Base-by-base conservation (phyloP, 2,329 filamentous ascomycete species). In the Pyricularia sp. region DNA sequence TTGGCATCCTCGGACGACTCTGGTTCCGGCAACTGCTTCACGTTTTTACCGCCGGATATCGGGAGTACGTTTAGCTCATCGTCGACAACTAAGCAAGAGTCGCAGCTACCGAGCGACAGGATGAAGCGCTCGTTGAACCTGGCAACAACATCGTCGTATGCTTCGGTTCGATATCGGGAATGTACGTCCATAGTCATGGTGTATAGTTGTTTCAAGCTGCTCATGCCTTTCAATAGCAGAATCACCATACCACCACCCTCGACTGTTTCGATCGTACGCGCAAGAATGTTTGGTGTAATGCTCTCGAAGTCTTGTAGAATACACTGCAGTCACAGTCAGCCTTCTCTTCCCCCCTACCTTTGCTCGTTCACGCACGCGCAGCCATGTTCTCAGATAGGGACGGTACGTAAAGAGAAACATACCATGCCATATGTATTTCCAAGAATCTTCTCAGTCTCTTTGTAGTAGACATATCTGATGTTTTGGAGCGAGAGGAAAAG, bases 401-500 rank as follows among this genome's bases (percentile, higher is more conserved):
- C 19, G 40, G 40, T 49, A 62, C 60, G 30, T 2, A n/a, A 35
- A 9, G 10, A 19, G 12, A 16, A 28, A 67, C 68, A 66, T 4
- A 70, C 68, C 91, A 97, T 97, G 74, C 93, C 93, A 74, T 94
- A 99, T 59, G 94, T 99, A 76, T 97, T 96, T 75, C 94, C 94
- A 65, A 97, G 78, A 73, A 99, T 97, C 82, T 97, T 97, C 73
- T 99, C 94, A 31, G 94, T 97, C 79, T 99, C 94, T 78, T 99
- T 99, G 82, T 99, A 99, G 82, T 96, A 99, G 66, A 94, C 91
- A 84, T 99, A 99, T 76, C 94, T 90, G 75, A 99, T 96, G 76
- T 97, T 92, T 79, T 97, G 90, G 65, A 96, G 87, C 66, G 92
- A 94, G 71, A 97, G 89, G 78, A 97, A 99, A 65, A 97, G 85